Conservation (phyloP, 352 stramenopile species). For the Pythium guiyangense region DNA sequence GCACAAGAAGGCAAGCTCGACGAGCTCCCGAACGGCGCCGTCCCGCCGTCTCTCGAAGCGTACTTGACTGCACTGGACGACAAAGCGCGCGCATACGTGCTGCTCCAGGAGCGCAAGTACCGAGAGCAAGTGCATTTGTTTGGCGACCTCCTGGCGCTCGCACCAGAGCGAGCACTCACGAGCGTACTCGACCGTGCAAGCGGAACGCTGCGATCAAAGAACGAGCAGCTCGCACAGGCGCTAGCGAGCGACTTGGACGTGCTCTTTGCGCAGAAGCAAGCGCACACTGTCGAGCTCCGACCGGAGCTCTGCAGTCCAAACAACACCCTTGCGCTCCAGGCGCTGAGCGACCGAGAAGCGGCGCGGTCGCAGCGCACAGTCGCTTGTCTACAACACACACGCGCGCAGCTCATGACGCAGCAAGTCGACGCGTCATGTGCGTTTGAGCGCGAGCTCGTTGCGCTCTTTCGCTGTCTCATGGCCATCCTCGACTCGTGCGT, state of each 20-base stretch:
- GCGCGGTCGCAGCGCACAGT: slow-evolving; percentile 29
- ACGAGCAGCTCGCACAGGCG: slow-evolving; percentile 3
- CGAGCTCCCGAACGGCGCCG: slow-evolving; percentile 53
- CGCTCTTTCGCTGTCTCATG: slow-evolving; percentile 35
- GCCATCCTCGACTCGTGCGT: slow-evolving; percentile 55
- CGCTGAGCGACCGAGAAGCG: slow-evolving; percentile 53
- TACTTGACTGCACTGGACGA: slow-evolving; percentile 60
- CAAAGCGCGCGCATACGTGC: slow-evolving; percentile 54
- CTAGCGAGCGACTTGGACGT: slow-evolving; percentile 31
- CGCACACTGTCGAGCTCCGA: slow-evolving; percentile 48
- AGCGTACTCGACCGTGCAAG: slow-evolving; percentile 29
- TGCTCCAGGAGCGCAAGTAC: slow-evolving; percentile 45
- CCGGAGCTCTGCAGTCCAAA: slow-evolving; percentile 78
- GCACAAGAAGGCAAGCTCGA: slow-evolving; percentile 61
- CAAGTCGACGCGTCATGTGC: slow-evolving; percentile 23
- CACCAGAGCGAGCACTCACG: slow-evolving; percentile 37
- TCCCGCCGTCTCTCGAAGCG: slow-evolving; percentile 67
- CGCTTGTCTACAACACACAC: slow-evolving; percentile 20
- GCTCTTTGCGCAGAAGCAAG: slow-evolving; percentile 43
- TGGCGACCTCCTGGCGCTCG: slow-evolving; percentile 47
- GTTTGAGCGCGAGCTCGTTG: slow-evolving; percentile 52
- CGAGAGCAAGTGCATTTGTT: slow-evolving; percentile 63
- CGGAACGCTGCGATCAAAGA: slow-evolving; percentile 15
- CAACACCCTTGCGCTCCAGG: slow-evolving; percentile 37
- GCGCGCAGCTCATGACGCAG: slow-evolving; percentile 26